Base-by-base conservation (phyloP, 352 stramenopile species). In the Phytophthora pluvialis region DNA sequence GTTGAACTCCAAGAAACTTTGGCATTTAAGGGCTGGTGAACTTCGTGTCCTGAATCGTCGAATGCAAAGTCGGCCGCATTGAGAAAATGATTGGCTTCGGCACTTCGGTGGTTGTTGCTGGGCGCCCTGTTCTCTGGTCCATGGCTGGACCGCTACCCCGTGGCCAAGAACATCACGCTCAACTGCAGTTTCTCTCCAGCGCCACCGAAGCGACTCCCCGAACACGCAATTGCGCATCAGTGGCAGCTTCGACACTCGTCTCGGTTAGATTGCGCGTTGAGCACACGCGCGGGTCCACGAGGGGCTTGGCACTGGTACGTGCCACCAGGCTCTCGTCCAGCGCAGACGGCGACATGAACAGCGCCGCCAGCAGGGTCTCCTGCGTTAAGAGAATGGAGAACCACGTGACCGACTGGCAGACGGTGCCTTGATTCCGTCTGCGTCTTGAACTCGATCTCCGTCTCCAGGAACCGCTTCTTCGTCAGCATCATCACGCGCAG, bases 401-500 rank as follows among this genome's bases (percentile, higher is more conserved):
- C 64, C 71, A 83, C 35, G 72, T 83, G 12, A 86, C 77, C 1
- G 83, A 94, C 72, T 94, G 86, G 83, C 86, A 94, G 25, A 94
- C 67, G 4, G 81, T 89, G 28, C 82, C 82, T 53, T 88, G 61
- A 26, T 90, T 94, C 86, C 12, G 86, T 94, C 51, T 92, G 86
- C 18, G 92, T 74, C 7, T 66, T 72, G 55, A 94, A 92, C 59
- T 94, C 83, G 44, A 94, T 74, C 54, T 86, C 82, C 12, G 75
- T 68, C 31, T 89, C 74, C 16, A 90, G 70, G 40, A 92, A 89
- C 5, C 77, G 75, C 68, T 94, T 94, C 61, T 90, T 73, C 16
- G 76, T 88, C 15, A 92, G 59, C 33, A 91, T 82, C 86, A 94
- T 91, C 16, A 92, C 36, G 44, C 83, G 90, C 86, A 93, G 42